Conservation (phyloP, 192 early-diverging fungal genomes). For the Thamnidium elegans region DNA sequence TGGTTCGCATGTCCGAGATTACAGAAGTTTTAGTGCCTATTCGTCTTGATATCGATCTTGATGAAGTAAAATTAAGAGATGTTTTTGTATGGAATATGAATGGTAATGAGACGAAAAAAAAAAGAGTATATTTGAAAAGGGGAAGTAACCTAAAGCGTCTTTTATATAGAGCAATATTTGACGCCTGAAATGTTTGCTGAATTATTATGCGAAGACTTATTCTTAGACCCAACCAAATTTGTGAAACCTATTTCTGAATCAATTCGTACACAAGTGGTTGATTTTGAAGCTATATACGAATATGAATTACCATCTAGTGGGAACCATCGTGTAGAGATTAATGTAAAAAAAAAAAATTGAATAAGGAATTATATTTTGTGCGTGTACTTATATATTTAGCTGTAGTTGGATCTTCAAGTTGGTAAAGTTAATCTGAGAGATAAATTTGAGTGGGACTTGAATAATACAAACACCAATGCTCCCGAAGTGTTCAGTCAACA, state of each 20-base stretch:
- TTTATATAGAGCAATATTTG: constrained; percentile 57
- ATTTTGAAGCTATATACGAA: constrained; percentile 47
- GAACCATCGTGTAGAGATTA: constrained; percentile 47
- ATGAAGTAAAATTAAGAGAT: constrained; percentile 81
- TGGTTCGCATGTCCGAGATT: constrained; percentile 55
- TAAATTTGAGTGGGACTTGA: constrained; percentile 89
- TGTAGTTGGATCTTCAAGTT: constrained; percentile 78
- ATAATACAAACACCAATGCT: constrained; percentile 36
- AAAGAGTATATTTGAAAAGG: not conserved
- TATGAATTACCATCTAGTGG: constrained; percentile 40
- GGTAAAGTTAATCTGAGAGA: constrained; percentile 78
- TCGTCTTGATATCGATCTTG: constrained; percentile 83
- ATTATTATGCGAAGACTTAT: constrained; percentile 76
- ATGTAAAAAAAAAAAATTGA: constrained; percentile 31
- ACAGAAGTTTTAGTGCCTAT: constrained; percentile 85
- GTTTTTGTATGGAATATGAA: constrained; percentile 93
- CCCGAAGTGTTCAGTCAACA: constrained; percentile 75
- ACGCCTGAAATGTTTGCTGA: constrained; percentile 86
- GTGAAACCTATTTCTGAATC: constrained; percentile 50
- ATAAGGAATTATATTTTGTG: too few species aligned
- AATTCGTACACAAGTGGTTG: constrained; percentile 58
- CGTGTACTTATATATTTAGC: not conserved
- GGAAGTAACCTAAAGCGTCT: not conserved
- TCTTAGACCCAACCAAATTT: constrained; percentile 51
- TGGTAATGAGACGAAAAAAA: constrained; percentile 36